Conservation (phyloP, 768 basidiomycete genomes). For the Tulasnella sp. region DNA sequence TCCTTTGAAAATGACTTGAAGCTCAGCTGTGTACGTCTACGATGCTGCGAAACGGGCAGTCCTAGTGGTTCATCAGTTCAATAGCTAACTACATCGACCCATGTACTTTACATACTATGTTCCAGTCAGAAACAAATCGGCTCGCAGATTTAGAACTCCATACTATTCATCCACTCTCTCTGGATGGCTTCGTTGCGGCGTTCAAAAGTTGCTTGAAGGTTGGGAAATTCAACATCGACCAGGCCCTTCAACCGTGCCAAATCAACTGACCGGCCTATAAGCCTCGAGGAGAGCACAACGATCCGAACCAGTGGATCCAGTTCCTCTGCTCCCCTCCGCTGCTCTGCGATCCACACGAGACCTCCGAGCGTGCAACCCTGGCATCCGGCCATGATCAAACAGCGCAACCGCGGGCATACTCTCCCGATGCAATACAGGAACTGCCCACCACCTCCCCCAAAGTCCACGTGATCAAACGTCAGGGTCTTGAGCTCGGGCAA, state of each 20-base stretch:
- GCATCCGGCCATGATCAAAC: not conserved
- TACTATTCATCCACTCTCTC: too few species aligned
- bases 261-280: too few species aligned
- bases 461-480: not conserved
- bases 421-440: not conserved
- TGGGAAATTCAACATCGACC: not conserved
- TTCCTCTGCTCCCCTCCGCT: not conserved
- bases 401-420: not conserved
- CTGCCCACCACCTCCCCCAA: not conserved
- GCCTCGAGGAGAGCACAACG: too few species aligned
- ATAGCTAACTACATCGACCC: not conserved
- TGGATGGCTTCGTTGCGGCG: too few species aligned
- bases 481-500: not conserved
- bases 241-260: not conserved
- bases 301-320: not conserved
- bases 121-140: too few species aligned
- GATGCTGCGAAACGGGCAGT: constrained; percentile 33
- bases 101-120: too few species aligned
- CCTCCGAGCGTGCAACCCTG: not conserved
- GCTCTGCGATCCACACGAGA: not conserved
- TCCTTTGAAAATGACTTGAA: too few species aligned
- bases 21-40: too few species aligned
- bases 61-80: constrained; percentile 55
- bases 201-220: too few species aligned
- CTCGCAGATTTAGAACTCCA: too few species aligned